Evolutionary conservation across 176 grass and related monocot genomes (phyloP), one percentile per base, ranked within the genome.

Genomic region (Oryza glaberrima): DNA sequence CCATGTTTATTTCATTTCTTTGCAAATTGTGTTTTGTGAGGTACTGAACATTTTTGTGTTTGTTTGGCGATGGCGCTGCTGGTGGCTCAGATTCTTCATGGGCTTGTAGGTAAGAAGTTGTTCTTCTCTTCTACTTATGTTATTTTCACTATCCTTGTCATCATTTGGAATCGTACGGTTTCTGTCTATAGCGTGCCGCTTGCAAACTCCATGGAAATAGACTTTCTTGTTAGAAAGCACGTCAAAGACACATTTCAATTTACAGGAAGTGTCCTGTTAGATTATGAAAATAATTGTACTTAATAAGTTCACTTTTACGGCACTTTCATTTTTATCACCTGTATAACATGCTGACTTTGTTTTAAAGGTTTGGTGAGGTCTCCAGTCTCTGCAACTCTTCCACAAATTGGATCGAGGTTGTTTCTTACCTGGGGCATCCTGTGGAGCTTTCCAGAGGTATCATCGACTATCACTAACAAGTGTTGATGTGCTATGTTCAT

Each of bases 401-500:
- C 89, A 66, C 89, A 91, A 11, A 91, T 91, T 72, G 85, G 89
- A 47, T 91, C 89, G 0, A 83, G 89, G 3, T n/a, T 90, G 69
- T 87, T 90, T 44, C 80, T 90, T 41, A 90, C 88, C 0, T 90
- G 88, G 84, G 89, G 89, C 7, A 7, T 91, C 65, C 45, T 91
- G 43, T 91, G 76, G 76, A 91, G 89, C 38, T 88, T 90, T 35
- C 88, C 80, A 7, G 84, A 90, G 88, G 88, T 90, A 86, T 9
- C 14, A 17, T 40, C 16, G 2, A 1, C n/a, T 87, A 76, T 45
- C 19, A 86, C 6, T 73, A 67, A 22, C 22, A 25, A 63, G 6
- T 11, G 3, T 78, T 48, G 40, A 45, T 65, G 2, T 74, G 26
- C 0, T 75, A 49, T 32, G 25, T 77, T 46, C 48, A 11, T 63